These are phyloP conservation scores for Podila verticillata DNA, from an alignment of 192 early-diverging fungal species.

Conservation along the genomic window DNA sequence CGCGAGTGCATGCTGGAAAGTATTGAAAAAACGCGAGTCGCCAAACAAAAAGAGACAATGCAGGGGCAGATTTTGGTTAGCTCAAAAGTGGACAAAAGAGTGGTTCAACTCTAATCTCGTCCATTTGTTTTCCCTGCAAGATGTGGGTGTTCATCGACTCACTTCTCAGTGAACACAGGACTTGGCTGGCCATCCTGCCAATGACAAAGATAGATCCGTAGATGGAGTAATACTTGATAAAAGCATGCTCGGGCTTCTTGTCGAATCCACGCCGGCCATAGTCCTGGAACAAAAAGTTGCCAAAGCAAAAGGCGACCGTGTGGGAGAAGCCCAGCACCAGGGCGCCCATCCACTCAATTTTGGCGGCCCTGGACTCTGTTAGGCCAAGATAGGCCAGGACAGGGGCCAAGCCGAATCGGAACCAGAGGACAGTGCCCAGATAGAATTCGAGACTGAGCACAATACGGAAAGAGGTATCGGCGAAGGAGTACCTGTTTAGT, in stretches of 20 bases:
- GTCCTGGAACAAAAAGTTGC: conserved; percentile 47
- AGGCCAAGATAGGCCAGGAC: conserved; percentile 27
- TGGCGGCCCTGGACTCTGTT: conserved; percentile 14
- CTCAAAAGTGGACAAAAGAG: neutral
- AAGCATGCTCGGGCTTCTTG: conserved; percentile 46
- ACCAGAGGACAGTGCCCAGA: conserved; percentile 42
- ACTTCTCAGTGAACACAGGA: conserved; percentile 45
- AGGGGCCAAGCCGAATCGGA: conserved; percentile 39
- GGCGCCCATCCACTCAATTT: conserved; percentile 39
- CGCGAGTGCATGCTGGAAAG: conserved; percentile 37
- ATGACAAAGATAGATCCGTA: conserved; percentile 50
- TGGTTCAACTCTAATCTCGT: neutral
- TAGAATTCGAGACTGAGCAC: conserved; percentile 48
- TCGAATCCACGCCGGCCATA: conserved; percentile 45
- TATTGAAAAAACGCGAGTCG: neutral
- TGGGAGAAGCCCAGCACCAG: conserved; percentile 47
- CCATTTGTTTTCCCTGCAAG: no score
- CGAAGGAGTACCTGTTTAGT: conserved; percentile 46
- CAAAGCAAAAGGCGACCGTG: conserved; percentile 44
- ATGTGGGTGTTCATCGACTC: neutral
- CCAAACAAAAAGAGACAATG: neutral
- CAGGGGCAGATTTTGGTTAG: neutral
- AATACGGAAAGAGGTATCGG: conserved; percentile 39
- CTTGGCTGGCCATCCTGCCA: conserved; percentile 41
- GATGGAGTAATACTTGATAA: conserved; percentile 50